phyloP scores from a whole-genome alignment of 192 early-diverging fungal species.

The Ambispora gerdemannii region DNA sequence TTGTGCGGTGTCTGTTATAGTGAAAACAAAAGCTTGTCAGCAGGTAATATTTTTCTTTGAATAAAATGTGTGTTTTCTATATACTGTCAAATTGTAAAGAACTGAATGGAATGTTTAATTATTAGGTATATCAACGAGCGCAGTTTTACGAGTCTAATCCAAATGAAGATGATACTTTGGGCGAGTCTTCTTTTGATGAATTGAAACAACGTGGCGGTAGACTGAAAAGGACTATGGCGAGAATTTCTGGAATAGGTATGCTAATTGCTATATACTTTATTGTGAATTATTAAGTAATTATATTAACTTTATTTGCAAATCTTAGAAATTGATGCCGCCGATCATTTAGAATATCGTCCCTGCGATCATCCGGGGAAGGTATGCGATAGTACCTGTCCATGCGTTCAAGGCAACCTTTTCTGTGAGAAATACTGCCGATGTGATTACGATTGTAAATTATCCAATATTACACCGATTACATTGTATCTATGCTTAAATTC shows the following conservation, averaged over 20 bases:
- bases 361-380: conserved; percentile 26
- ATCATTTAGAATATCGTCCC: conserved; percentile 26
- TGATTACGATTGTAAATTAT: conserved; percentile 20
- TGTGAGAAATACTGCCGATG: conserved; percentile 31
- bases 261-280: background rate
- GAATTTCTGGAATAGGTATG: background rate
- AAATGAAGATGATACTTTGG: conserved; percentile 1
- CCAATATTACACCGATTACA: background rate
- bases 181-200: conserved; percentile 30
- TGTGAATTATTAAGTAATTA: background rate
- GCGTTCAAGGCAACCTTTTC: conserved; percentile 15
- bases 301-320: background rate
- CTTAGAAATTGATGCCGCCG: conserved; percentile 21
- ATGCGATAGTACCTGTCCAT: conserved; percentile 17
- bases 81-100: background rate
- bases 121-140: conserved; percentile 13
- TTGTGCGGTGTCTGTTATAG: conserved; percentile 12
- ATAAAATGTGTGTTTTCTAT: background rate
- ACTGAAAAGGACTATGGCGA: conserved; percentile 8
- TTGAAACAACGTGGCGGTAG: background rate
- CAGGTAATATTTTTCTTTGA: conserved; percentile 16
- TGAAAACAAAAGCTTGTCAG: conserved; percentile 23
- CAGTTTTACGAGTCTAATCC: background rate
- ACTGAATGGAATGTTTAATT: background rate
- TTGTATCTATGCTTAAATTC: background rate